phyloP scores from a whole-genome alignment of 352 stramenopile species.

The Lagenidium sp. region DNA sequence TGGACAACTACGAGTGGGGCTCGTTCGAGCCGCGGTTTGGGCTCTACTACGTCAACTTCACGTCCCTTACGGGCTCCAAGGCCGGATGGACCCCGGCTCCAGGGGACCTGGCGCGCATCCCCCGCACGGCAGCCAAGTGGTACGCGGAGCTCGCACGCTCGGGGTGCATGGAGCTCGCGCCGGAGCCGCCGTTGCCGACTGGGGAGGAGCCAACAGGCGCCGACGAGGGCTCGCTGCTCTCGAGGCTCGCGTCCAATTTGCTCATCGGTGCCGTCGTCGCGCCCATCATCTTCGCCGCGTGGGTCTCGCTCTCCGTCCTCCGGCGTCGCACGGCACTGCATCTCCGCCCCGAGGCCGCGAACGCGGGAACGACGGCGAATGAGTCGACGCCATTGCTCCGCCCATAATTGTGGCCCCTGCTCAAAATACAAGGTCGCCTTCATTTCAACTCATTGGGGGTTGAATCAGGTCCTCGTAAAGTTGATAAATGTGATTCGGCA shows the following conservation, averaged over 20 bases:
- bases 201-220: not conserved
- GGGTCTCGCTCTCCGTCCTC: not conserved
- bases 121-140: conserved; percentile 44
- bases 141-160: conserved; percentile 40
- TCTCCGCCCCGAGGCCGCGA: no score
- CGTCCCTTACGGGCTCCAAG: conserved; percentile 19
- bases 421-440: no score
- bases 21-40: conserved; percentile 53
- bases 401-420: no score
- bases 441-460: no score
- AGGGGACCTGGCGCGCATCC: conserved; percentile 23
- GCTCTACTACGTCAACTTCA: conserved; percentile 59
- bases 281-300: not conserved
- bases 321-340: not conserved
- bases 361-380: not conserved
- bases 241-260: not conserved
- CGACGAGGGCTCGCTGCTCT: not conserved
- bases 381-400: conserved; percentile 5
- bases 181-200: not conserved
- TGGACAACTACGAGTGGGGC: conserved; percentile 95
- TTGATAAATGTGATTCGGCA: no score
- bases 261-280: not conserved
- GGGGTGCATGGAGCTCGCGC: conserved; percentile 36
- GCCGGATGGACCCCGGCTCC: conserved; percentile 18
- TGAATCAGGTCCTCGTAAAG: no score